Evolutionary conservation across 176 grass and related monocot genomes (phyloP), one percentile per base, ranked within the genome.

Genomic region (Zizania latifolia): DNA sequence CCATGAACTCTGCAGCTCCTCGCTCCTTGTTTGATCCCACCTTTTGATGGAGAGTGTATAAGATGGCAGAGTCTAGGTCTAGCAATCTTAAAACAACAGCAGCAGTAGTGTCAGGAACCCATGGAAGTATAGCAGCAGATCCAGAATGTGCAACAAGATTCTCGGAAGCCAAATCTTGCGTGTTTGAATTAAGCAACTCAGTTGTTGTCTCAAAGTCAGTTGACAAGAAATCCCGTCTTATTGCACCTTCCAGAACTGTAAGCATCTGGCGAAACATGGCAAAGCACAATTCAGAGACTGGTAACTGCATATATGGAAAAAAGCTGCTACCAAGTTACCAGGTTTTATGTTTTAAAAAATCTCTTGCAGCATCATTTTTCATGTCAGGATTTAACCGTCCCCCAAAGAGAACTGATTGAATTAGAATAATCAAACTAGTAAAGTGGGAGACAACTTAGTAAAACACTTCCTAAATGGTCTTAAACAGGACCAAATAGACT

Each of bases 41-140:
- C 60, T 88, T 98, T 67, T 83, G 81, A 67, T 43, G 62, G 23
- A 71, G n/a, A 26, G 68, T 84, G 72, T 94, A 99, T 56, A 81
- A 94, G 29, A 99, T 68, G 34, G 91, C 82, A 57, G 79, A 81
- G 86, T 94, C 89, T 71, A 99, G 72, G 37, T 94, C 86, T 41
- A 94, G 84, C 37, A 94, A 69, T 81, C 95, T 89, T 71, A 99
- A 79, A 0, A 86, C 77, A 59, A 99, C 86, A 84, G 95, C 95
- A 74, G 91, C 84, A 26, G 68, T 46, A 33, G 89, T 94, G 33
- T 70, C 75, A 61, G 95, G 91, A 68, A 99, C 76, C 86, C 90
- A 99, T 76, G 95, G 95, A 84, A 99, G 81, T 74, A 88, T 84
- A 76, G 62, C 31, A 81, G 71, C 71, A 60, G 74, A 91, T 85